phyloP scores from a whole-genome alignment of 768 basidiomycete genomes.

The Lactarius hatsudake region DNA sequence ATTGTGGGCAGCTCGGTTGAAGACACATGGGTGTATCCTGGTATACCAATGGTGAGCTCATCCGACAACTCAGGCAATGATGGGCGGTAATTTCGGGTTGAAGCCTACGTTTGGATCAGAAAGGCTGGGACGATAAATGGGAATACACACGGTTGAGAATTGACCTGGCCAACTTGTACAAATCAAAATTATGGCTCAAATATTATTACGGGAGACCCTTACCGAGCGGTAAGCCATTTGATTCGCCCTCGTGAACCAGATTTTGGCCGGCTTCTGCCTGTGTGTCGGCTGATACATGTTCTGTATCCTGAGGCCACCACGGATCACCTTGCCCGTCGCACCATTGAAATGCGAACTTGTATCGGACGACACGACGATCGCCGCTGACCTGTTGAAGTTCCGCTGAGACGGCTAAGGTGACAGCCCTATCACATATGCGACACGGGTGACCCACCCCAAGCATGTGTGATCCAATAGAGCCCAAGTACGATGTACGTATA shows the following conservation, averaged over 20 bases:
- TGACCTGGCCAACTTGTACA: not conserved
- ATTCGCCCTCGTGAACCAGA: not conserved
- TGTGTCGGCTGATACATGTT: not conserved
- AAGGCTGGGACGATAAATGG: not conserved
- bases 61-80: slow-evolving; percentile 44
- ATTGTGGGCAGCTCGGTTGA: slow-evolving; percentile 51
- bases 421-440: not conserved
- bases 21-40: slow-evolving; percentile 60
- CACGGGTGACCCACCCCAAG: slow-evolving; percentile 53
- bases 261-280: not conserved
- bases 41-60: slow-evolving; percentile 53
- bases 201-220: not conserved
- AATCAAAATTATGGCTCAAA: not conserved
- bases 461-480: slow-evolving; percentile 67
- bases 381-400: slow-evolving; percentile 57
- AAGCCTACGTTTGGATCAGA: slow-evolving; percentile 10
- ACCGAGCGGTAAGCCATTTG: not conserved
- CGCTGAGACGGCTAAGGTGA: slow-evolving; percentile 39
- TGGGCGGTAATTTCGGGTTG: not conserved
- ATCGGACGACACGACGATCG: slow-evolving; percentile 59
- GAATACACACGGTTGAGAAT: slow-evolving; percentile 3
- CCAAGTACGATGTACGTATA: slow-evolving; percentile 61
- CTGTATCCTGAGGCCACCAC: slow-evolving; percentile 42
- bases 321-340: slow-evolving; percentile 64
- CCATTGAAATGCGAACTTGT: slow-evolving; percentile 86